phyloP scores from a whole-genome alignment of 345 rosid species.

The Alliaria petiolata region DNA sequence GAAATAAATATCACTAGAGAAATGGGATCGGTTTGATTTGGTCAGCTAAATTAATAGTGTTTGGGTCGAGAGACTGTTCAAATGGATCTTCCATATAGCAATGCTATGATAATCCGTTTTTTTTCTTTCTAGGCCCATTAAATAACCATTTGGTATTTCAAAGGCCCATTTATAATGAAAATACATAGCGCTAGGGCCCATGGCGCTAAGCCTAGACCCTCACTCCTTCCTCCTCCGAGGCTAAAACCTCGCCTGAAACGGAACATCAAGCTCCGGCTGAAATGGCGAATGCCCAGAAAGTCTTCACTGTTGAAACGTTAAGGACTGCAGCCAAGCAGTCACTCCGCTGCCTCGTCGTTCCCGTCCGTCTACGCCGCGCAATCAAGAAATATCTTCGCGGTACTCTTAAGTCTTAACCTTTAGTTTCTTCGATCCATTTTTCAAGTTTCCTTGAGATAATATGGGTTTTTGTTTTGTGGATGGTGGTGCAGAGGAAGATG shows the following conservation, averaged over 20 bases:
- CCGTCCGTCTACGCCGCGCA: conserved; percentile 87
- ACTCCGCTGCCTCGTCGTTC: conserved; percentile 58
- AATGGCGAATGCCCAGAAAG: conserved; percentile 49
- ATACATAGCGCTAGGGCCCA: not conserved
- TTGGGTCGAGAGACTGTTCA: no score
- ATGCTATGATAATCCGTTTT: no score
- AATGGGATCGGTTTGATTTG: no score
- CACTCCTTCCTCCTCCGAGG: no score
- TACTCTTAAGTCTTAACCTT: not conserved
- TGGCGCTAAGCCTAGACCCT: not conserved
- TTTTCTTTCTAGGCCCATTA: not conserved
- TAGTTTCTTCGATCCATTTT: not conserved
- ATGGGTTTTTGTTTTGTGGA: not conserved
- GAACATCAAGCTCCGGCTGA: conserved; percentile 1
- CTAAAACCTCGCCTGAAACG: conserved; percentile 15
- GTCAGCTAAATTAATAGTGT: no score
- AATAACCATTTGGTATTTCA: not conserved
- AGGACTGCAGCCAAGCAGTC: conserved; percentile 76
- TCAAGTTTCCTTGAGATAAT: not conserved
- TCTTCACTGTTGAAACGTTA: conserved; percentile 52
- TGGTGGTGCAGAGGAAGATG: conserved; percentile 57
- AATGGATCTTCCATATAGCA: no score
- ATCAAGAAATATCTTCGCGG: conserved; percentile 81
- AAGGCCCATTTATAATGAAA: not conserved
- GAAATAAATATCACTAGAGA: no score